These are phyloP conservation scores for Eucalyptus tenuipes DNA, from an alignment of 345 rosid species.

Conservation along the genomic window DNA sequence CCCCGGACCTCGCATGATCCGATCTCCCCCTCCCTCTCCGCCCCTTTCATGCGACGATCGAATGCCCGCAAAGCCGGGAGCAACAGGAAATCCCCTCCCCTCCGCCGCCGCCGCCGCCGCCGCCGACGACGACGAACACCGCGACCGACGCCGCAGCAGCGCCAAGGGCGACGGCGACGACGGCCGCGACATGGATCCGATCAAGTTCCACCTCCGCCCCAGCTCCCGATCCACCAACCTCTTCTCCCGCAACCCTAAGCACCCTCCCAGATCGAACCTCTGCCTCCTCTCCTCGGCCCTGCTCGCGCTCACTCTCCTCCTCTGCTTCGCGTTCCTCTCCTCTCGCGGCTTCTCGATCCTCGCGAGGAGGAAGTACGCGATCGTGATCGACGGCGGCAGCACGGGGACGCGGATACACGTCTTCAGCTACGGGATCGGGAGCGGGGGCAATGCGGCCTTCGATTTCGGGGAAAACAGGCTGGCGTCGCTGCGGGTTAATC, in stretches of 20 bases:
- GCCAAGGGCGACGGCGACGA: background rate
- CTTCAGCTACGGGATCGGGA: conserved; percentile 19
- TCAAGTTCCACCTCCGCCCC: conserved; percentile 36
- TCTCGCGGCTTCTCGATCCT: background rate
- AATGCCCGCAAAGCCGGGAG: conserved; percentile 38
- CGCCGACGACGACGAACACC: background rate
- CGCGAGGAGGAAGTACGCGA: conserved; percentile 12
- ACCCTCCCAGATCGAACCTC: conserved; percentile 4
- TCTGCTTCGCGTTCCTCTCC: conserved; percentile 14
- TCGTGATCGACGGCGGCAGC: conserved; percentile 79
- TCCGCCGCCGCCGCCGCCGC: background rate
- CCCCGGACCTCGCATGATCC: background rate
- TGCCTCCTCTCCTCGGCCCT: conserved; percentile 8
- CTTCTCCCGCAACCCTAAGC: conserved; percentile 18
- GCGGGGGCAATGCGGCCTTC: conserved; percentile 18
- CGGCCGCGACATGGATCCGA: conserved; percentile 36
- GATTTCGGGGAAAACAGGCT: conserved; percentile 27
- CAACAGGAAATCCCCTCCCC: background rate
- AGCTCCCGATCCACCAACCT: conserved; percentile 22
- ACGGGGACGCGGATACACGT: conserved; percentile 79
- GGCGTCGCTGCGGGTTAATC: conserved; percentile 54
- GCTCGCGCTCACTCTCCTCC: conserved; percentile 1
- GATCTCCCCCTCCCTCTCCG: background rate
- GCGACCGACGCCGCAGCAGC: background rate
- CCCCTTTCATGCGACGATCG: conserved; percentile 72